Evolutionary conservation across 2,329 filamentous ascomycete species (phyloP), one percentile per base, ranked within the genome.

Genomic region (Colletotrichum lini): DNA sequence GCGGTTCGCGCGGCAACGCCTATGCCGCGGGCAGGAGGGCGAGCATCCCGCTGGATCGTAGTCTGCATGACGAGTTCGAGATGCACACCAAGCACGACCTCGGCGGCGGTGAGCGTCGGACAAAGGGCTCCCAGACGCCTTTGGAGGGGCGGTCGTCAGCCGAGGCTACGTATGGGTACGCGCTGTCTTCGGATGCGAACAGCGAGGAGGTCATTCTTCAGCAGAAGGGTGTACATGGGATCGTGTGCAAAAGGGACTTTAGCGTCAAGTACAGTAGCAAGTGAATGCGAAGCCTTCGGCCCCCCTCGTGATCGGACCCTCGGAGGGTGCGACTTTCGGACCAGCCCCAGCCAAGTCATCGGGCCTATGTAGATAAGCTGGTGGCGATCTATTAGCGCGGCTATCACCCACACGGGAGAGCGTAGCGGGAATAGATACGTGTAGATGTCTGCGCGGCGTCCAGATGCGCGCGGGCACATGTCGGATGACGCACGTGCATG

Each of bases 191-290:
- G 2, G 62, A 67, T 18, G 13, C 50, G 16, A 67, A 64, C 42
- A 65, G 63, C 44, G 67, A 67, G 23, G 62, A 71, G 18, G 53
- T 73, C 18, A 66, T 64, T 30, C 12, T 71, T 3, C 42, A 67
- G n/a, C 65, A 49, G 38, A 42, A 44, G 21, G 53, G 38, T 15
- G 38, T 47, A 4, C 35, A 26, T 7, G 42, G 26, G 15, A 60
- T 65, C 40, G 49, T 70, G 6, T 50, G 49, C 9, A 70, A 49
- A 26, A 66, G 42, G 12, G 56, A 65, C 30, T 65, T 52, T 12
- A 38, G 58, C 42, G 58, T 66, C 18, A 50, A n/a, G 16, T 72
- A 63, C 21, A 72, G 53, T 18, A 35, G 26, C 42, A 30, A 21
- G 16, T 23, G 13, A 38, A 8, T 16, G 26, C 53, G 35, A 56